These are phyloP conservation scores for Priceomyces melissophilus DNA, from an alignment of 805 yeast species.

Conservation along the genomic window DNA sequence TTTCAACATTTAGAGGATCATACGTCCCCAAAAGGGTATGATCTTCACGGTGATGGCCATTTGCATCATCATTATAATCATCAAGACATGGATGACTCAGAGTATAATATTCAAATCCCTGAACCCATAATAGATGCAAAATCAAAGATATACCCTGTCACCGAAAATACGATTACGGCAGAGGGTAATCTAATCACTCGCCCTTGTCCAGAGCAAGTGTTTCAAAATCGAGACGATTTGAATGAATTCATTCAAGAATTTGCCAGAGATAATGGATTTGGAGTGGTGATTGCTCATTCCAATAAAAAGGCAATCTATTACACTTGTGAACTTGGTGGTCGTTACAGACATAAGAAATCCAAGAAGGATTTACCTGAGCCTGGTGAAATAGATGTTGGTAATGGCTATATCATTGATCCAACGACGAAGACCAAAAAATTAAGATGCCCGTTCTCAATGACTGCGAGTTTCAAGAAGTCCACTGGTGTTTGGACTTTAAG, in stretches of 20 bases:
- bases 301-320: conserved; percentile 57
- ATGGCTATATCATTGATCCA: conserved; percentile 36
- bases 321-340: conserved; percentile 58
- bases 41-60: conserved; percentile 7
- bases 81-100: conserved; percentile 31
- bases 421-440: conserved; percentile 49
- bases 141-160: conserved; percentile 41
- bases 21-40: conserved; percentile 10
- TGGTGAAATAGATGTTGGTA: conserved; percentile 24
- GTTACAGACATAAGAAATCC: conserved; percentile 49
- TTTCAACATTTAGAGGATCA: conserved; percentile 13
- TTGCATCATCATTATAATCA: conserved; percentile 8
- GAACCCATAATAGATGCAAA: conserved; percentile 43
- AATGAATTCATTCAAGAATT: conserved; percentile 54
- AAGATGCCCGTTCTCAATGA: conserved; percentile 58
- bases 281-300: conserved; percentile 58
- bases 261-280: conserved; percentile 56
- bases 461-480: conserved; percentile 50
- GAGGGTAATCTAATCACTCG: conserved; percentile 52
- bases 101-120: conserved; percentile 44
- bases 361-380: conserved; percentile 21
- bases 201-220: conserved; percentile 51
- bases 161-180: conserved; percentile 44
- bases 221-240: conserved; percentile 46
- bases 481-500: conserved; percentile 50